Evolutionary conservation across 2,329 filamentous ascomycete genomes (phyloP).

Genomic region (Xylaria polymorpha): DNA sequence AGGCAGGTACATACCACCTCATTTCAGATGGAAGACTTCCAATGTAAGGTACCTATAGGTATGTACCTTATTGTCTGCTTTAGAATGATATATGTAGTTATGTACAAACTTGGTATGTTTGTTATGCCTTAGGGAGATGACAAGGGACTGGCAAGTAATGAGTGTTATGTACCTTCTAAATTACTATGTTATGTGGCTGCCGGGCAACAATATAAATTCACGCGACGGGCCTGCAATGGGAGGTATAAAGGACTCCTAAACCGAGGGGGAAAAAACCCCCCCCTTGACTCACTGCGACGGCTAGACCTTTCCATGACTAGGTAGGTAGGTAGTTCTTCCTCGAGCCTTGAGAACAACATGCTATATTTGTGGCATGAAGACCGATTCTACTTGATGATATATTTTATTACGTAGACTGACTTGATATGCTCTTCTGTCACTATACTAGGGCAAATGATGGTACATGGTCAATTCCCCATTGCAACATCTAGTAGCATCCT

Average conservation of each 20-base stretch:
- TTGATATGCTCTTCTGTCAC: conserved; percentile 3
- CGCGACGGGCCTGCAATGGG: not conserved
- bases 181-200: not conserved
- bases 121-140: no score
- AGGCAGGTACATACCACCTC: not conserved
- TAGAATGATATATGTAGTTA: not conserved
- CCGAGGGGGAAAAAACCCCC: no score
- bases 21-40: no score
- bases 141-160: not conserved
- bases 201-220: not conserved
- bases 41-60: no score
- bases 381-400: not conserved
- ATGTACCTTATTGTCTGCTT: no score
- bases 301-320: not conserved
- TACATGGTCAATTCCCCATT: conserved; percentile 19
- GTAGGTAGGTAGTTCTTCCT: no score
- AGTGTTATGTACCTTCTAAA: not conserved
- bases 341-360: not conserved
- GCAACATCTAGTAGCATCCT: conserved; percentile 14
- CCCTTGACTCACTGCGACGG: no score
- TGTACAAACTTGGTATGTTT: not conserved
- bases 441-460: conserved; percentile 1
- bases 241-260: not conserved
- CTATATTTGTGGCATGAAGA: not conserved
- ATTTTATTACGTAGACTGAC: conserved; percentile 9